These are phyloP conservation scores for Penicillium alfredii DNA, from an alignment of 495 filamentous ascomycete species.

Conservation along the genomic window DNA sequence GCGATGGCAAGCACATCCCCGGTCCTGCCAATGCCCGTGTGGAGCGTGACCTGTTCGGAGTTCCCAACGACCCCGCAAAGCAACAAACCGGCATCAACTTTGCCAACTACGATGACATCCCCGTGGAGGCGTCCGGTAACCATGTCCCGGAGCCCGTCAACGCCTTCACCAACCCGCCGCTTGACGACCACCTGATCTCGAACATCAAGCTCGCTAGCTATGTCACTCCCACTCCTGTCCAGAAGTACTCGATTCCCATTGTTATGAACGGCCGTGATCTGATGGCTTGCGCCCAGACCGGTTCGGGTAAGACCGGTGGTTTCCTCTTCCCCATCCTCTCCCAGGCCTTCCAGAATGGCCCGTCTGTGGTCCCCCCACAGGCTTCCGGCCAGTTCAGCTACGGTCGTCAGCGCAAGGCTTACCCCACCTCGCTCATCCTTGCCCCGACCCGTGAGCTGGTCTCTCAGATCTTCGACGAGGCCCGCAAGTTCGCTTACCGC, in stretches of 20 bases:
- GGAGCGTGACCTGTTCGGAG: constrained; percentile 94
- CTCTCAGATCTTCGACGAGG: constrained; percentile 96
- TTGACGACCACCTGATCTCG: constrained; percentile 81
- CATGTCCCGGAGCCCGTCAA: constrained; percentile 89
- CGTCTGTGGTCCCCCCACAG: constrained; percentile 58
- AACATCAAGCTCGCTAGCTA: constrained; percentile 94
- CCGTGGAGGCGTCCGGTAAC: constrained; percentile 91
- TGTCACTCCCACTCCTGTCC: constrained; percentile 89
- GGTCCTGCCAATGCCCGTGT: constrained; percentile 80
- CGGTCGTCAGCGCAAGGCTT: constrained; percentile 86
- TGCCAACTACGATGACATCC: constrained; percentile 98
- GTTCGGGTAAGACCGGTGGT: constrained; percentile 98
- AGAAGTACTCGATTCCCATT: constrained; percentile 97
- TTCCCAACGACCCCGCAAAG: constrained; percentile 87
- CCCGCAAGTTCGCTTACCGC: constrained; percentile 96
- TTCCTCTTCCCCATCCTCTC: constrained; percentile 98
- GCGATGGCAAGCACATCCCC: constrained; percentile 91
- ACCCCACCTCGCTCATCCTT: constrained; percentile 90
- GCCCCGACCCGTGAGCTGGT: constrained; percentile 97
- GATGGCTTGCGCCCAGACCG: constrained; percentile 99
- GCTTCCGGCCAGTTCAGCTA: constrained; percentile 59
- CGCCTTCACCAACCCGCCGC: constrained; percentile 85
- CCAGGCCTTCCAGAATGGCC: constrained; percentile 86
- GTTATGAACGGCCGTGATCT: constrained; percentile 94
- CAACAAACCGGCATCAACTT: constrained; percentile 99